These are phyloP conservation scores for Lactarius hengduanensis DNA, from an alignment of 768 basidiomycete genomes.

Conservation along the genomic window DNA sequence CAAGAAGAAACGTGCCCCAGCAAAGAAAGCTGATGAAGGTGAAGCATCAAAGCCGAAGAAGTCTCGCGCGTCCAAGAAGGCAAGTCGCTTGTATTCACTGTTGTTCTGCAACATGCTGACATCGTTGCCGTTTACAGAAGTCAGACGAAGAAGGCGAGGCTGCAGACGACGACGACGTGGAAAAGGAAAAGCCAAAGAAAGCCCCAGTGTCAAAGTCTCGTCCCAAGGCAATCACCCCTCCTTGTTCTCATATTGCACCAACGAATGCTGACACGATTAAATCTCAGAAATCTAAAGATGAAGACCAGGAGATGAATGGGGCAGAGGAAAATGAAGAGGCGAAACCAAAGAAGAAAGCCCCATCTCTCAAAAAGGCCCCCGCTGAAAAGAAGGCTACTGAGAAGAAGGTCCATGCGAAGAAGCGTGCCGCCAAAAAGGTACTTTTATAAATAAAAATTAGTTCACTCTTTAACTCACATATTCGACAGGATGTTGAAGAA, in stretches of 20 bases:
- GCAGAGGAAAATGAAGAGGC: conserved; percentile 44
- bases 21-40: conserved; percentile 38
- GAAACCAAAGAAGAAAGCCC: conserved; percentile 32
- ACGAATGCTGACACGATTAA: conserved; percentile 1
- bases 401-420: conserved; percentile 49
- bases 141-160: conserved; percentile 39
- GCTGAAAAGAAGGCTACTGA: conserved; percentile 48
- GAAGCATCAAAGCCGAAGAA: conserved; percentile 39
- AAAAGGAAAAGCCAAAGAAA: conserved; percentile 57
- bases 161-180: conserved; percentile 42
- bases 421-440: conserved; percentile 41
- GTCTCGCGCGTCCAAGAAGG: conserved; percentile 31
- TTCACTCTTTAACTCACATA: neutral
- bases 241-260: neutral
- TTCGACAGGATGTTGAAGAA: conserved; percentile 38
- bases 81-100: conserved; percentile 6
- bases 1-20: conserved; percentile 29
- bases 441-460: neutral
- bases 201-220: conserved; percentile 41
- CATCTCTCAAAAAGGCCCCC: conserved; percentile 34
- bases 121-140: conserved; percentile 24
- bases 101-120: neutral
- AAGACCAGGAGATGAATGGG: conserved; percentile 44
- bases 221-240: conserved; percentile 7
- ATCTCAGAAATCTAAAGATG: conserved; percentile 50